Base-by-base conservation (phyloP, 1,284 basidiomycete genomes). In the Puccinia horiana region DNA sequence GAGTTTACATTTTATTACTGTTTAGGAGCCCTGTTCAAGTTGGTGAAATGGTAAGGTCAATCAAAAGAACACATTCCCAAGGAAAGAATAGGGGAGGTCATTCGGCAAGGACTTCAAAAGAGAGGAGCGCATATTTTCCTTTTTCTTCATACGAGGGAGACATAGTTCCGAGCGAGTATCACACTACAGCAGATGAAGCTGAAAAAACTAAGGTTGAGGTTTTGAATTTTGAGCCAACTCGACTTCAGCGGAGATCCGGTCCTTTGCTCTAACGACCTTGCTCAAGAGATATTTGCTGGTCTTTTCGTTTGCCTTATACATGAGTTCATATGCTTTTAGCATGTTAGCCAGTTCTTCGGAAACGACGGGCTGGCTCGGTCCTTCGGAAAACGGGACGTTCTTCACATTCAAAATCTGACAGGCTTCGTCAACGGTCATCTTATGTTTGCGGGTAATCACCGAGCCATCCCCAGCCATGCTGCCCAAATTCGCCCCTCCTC, bases 381-480 rank as follows among this genome's bases (percentile, higher is more conserved):
- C 77, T 18, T 35, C 67, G 42, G 63, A 54, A 32, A 80, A 80
- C 3, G 42, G 86, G 85, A 93, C 95, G 89, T 92, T 92, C 88
- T 96, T 97, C 61, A 92, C 89, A 87, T 99, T 98, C 84, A 99
- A 89, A 86, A 99, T 96, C 83, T 98, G 89, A 85, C 93, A 92
- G 35, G 97, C 97, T 88, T 99, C 97, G 84, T 99, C 96, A 84
- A 97, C 86, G 32, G 94, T 95, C 96, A 99, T 97, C 67, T 92
- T 91, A 86, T 96, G 92, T 84, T 93, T 91, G 83, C 93, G 90
- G 78, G 93, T 93, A 76, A 95, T 88, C 84, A 90, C 90, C 80
- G 91, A 91, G 58, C 92, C 92, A 20, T 89, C 93, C 16, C 93
- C 92, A 83, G 92, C 89, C 82, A 91, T 90, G 23, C 94, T 90